Evolutionary conservation across 2,329 filamentous ascomycete genomes (phyloP), one percentile per base, ranked within the genome.

Genomic region (Fusarium sp.): DNA sequence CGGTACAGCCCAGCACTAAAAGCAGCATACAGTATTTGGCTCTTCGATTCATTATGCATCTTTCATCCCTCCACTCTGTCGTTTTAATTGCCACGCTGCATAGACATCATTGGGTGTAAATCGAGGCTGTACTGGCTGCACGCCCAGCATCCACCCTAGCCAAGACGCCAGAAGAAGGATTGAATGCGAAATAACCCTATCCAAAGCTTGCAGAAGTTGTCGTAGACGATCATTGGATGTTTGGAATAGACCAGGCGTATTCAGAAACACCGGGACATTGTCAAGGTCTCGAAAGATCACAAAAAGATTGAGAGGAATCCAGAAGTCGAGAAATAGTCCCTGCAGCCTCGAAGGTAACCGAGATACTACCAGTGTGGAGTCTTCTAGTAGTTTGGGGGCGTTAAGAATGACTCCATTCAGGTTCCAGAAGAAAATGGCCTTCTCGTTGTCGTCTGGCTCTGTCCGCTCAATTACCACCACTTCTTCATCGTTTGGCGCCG

Each of bases 391-490:
- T 17, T 44, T 60, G 1, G 69, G 66, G 1, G 72, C 65, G 11
- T 73, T 45, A 21, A 84, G 68, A 15, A 82, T 75, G 5, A 82
- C 73, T 0, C 80, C 80, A 42, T 85, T 85, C 26, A 86, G 57
- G 51, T 85, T 85, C 76, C 83, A 81, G 65, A 86, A 86, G 72
- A 86, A 86, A 0, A 84, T 62, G 3, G 81, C 77, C 70, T 86
- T 86, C 13, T 77, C 69, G 0, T 81, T 78, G 53, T 85, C 84
- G 7, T 57, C 73, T 0, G 84, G 84, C 17, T 82, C 79, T 1
- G 84, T 86, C 73, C 82, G 79, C 71, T 86, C 84, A 13, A 83
- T 75, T 0, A 84, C 82, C 3, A 85, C 56, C 2, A 77, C 73
- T 0, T 83, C 80, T 4, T 80, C 78, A 8, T 72, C 76, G 0